Evolutionary conservation across 75 land plant species (phyloP).

Genomic region (Isoetes taiwanensis): DNA sequence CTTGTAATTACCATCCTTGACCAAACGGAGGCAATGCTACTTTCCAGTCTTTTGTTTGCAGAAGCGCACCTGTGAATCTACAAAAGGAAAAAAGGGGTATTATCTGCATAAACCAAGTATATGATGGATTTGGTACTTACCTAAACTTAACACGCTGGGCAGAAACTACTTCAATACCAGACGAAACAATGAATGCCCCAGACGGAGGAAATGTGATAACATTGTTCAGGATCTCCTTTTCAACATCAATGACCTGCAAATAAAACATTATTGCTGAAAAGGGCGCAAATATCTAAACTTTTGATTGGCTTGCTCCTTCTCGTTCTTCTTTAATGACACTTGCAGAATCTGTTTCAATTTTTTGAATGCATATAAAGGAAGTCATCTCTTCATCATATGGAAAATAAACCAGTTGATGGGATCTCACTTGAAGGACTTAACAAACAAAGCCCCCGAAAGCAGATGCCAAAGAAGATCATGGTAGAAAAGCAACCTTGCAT

Average conservation of each 20-base stretch:
- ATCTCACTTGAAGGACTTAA: too few relatives aligned
- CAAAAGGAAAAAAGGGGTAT: slow-evolving; percentile 3
- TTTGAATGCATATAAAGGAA: too few relatives aligned
- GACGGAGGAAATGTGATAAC: slow-evolving; percentile 88
- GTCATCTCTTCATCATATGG: too few relatives aligned
- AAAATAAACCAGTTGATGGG: too few relatives aligned
- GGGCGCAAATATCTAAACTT: not conserved
- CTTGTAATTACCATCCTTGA: slow-evolving; percentile 69
- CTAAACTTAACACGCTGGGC: slow-evolving; percentile 69
- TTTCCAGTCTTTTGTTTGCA: slow-evolving; percentile 56
- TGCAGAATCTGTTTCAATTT: too few relatives aligned
- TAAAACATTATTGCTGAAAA: not conserved
- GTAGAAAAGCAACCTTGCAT: too few relatives aligned
- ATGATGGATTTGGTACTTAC: slow-evolving; percentile 10
- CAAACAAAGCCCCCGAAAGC: too few relatives aligned
- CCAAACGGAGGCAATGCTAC: slow-evolving; percentile 95
- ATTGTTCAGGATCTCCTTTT: slow-evolving; percentile 47
- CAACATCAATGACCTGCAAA: slow-evolving; percentile 63
- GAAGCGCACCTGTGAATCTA: slow-evolving; percentile 83
- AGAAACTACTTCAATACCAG: slow-evolving; percentile 52
- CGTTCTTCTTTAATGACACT: not conserved
- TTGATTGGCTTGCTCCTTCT: not conserved
- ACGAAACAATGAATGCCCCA: slow-evolving; percentile 78
- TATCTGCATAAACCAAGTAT: not conserved
- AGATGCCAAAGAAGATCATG: too few relatives aligned